phyloP scores from a whole-genome alignment of 202 grass and related monocot genomes.

The Elaeis oleifera region DNA sequence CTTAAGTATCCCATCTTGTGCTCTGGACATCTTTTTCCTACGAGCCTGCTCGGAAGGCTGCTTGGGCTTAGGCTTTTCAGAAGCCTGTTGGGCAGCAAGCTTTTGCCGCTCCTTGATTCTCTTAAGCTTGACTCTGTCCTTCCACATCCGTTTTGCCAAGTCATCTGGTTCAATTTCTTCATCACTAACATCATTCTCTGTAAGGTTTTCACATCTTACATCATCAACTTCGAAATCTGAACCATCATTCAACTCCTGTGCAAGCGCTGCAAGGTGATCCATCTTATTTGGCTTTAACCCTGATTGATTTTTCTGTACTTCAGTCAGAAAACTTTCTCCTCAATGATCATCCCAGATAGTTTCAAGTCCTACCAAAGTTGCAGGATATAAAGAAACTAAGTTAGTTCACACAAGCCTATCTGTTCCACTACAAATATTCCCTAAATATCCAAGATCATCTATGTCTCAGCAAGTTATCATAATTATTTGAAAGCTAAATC shows the following conservation, averaged over 20 bases:
- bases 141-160: constrained; percentile 84
- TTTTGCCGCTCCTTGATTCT: constrained; percentile 76
- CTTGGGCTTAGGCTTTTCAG: constrained; percentile 47
- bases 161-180: constrained; percentile 86
- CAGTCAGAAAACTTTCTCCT: too few species aligned
- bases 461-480: too few species aligned
- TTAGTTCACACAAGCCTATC: too few species aligned
- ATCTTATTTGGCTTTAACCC: not conserved
- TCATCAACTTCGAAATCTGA: constrained; percentile 74
- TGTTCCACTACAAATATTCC: too few species aligned
- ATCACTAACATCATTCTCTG: constrained; percentile 88
- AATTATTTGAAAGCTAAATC: too few species aligned
- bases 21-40: constrained; percentile 9
- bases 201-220: constrained; percentile 47
- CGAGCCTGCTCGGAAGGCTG: not conserved
- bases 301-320: not conserved
- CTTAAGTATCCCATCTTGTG: constrained; percentile 19
- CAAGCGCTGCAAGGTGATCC: constrained; percentile 58
- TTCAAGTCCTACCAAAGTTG: too few species aligned
- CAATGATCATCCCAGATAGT: too few species aligned
- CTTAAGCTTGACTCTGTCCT: constrained; percentile 67
- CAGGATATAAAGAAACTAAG: too few species aligned
- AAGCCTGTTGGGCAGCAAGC: constrained; percentile 31
- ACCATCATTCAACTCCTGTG: constrained; percentile 43
- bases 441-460: too few species aligned